Evolutionary conservation across 768 basidiomycete species (phyloP), one percentile per base, ranked within the genome.

Genomic region (Pseudohyphozyma bogoriensis): DNA sequence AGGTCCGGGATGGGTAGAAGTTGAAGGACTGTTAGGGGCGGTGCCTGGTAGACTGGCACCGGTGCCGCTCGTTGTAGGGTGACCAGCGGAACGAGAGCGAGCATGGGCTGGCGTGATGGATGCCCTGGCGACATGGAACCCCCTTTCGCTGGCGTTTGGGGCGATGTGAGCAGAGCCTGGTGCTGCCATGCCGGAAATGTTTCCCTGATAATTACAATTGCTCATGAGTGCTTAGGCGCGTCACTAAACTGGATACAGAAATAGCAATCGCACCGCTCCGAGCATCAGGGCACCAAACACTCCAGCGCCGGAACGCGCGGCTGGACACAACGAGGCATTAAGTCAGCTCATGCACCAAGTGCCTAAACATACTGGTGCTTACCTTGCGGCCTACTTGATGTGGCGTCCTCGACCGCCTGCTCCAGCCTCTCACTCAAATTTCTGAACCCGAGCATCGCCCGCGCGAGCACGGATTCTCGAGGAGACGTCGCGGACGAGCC

Each of bases 271-370:
- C 9, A 65, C 83, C 0, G 85, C 82, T 58, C 82, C 82, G 10
- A 84, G 80, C 26, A 90, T 82, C 37, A 89, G 78, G 6, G 85
- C 79, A 0, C 84, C 86, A 60, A 85, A 79, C 2, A 84, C 84
- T 9, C 84, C 84, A 0, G 77, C 84, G 28, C 77, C 55, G 18
- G n/a, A n/a, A n/a, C n/a, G n/a, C n/a, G n/a, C n/a, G n/a, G n/a
- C n/a, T n/a, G n/a, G n/a, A n/a, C n/a, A n/a, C n/a, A n/a, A n/a
- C n/a, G n/a, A n/a, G n/a, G n/a, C n/a, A n/a, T n/a, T n/a, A n/a
- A n/a, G n/a, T n/a, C n/a, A n/a, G n/a, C n/a, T n/a, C n/a, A n/a
- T n/a, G n/a, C n/a, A n/a, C n/a, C n/a, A n/a, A n/a, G n/a, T n/a
- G n/a, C n/a, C n/a, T n/a, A n/a, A n/a, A n/a, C n/a, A n/a, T n/a